phyloP scores from a whole-genome alignment of 2,329 filamentous ascomycete genomes.

The Curvularia sp. region DNA sequence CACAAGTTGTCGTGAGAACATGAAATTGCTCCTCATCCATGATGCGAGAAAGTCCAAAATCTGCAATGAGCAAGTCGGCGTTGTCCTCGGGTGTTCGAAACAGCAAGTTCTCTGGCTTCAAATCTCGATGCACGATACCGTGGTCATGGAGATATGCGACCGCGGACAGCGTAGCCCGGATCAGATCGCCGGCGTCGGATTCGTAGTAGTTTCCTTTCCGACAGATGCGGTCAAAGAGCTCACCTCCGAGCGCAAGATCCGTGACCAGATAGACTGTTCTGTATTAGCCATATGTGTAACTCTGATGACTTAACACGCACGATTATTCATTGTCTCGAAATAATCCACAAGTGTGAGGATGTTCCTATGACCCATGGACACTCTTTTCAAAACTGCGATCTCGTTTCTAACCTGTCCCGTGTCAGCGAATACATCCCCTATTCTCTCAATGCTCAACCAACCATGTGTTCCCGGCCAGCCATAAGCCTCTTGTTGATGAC shows the following conservation, averaged over 20 bases:
- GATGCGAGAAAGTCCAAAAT: constrained; percentile 93
- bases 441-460: constrained; percentile 52
- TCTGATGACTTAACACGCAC: constrained; percentile 53
- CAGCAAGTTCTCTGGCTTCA: constrained; percentile 96
- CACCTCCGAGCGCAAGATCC: constrained; percentile 92
- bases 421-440: constrained; percentile 17
- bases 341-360: constrained; percentile 98
- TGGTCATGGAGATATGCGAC: constrained; percentile 98
- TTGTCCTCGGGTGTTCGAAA: constrained; percentile 98
- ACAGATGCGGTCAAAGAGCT: constrained; percentile 98
- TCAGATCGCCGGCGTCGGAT: constrained; percentile 92
- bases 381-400: constrained; percentile 94
- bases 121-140: constrained; percentile 95
- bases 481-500: constrained; percentile 99
- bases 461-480: constrained; percentile 98
- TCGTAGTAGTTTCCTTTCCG: constrained; percentile 99
- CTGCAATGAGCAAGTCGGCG: constrained; percentile 93
- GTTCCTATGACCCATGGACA: constrained; percentile 99
- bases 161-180: constrained; percentile 93
- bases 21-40: constrained; percentile 99
- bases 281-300: constrained; percentile 16
- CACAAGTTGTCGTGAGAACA: constrained; percentile 95
- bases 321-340: constrained; percentile 99
- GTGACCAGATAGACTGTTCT: constrained; percentile 86
- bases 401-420: constrained; percentile 85